Conservation (phyloP, 1,284 basidiomycete species). For the Rhodotorula sp. region DNA sequence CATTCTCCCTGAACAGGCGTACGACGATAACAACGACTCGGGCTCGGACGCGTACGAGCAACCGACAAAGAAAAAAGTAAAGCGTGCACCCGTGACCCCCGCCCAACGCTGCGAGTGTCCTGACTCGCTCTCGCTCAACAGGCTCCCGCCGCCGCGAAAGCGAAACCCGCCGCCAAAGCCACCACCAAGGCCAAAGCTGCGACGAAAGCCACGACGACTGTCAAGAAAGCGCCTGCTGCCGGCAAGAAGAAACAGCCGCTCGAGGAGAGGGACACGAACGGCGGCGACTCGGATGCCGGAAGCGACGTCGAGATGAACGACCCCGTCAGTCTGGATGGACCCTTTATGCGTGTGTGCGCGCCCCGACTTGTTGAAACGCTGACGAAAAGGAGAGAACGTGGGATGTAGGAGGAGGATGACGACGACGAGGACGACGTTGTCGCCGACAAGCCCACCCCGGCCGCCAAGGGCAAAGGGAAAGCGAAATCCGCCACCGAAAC, state of each 20-base stretch:
- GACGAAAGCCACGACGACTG: slow-evolving; percentile 52
- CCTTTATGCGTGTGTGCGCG: not conserved
- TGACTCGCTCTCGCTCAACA: not conserved
- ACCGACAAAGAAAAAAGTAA: slow-evolving; percentile 26
- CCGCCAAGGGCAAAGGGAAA: slow-evolving; percentile 37
- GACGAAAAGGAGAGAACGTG: not conserved
- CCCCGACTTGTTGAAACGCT: not conserved
- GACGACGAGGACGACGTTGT: slow-evolving; percentile 1
- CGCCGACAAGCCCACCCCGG: not conserved
- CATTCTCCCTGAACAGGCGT: not conserved
- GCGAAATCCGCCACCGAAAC: slow-evolving; percentile 44
- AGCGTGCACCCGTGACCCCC: not conserved
- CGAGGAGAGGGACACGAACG: slow-evolving; percentile 60
- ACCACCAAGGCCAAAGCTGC: slow-evolving; percentile 53
- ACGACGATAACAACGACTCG: slow-evolving; percentile 7
- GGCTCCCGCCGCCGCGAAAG: slow-evolving; percentile 1
- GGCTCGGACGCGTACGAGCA: slow-evolving; percentile 24
- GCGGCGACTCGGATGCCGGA: slow-evolving; percentile 18
- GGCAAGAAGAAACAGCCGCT: slow-evolving; percentile 57
- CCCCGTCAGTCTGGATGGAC: not conserved
- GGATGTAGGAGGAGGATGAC: not conserved
- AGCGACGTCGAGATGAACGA: not conserved
- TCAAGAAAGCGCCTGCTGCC: slow-evolving; percentile 54
- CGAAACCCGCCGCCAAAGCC: slow-evolving; percentile 34
- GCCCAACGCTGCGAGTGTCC: not conserved